phyloP scores from a whole-genome alignment of 2,329 filamentous ascomycete species.

The Monosporascus sp. region DNA sequence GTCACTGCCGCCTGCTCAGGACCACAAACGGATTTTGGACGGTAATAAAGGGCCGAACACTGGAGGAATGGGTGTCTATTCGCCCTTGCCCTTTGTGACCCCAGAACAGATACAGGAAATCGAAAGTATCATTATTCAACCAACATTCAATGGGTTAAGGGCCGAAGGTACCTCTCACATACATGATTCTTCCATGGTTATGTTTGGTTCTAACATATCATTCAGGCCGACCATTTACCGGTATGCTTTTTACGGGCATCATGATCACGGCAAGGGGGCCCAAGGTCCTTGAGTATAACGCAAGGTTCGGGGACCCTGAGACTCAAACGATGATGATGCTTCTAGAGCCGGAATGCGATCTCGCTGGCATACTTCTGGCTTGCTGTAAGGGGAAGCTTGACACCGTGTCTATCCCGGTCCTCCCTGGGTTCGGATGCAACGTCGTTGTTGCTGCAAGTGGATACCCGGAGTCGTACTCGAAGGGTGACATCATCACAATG shows the following conservation, averaged over 20 bases:
- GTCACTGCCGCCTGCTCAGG: conserved; percentile 85
- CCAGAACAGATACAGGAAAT: conserved; percentile 72
- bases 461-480: too few relatives aligned
- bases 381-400: too few relatives aligned
- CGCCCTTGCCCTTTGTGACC: conserved; percentile 76
- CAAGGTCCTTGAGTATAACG: conserved; percentile 74
- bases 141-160: conserved; percentile 78
- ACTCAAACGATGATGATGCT: conserved; percentile 51
- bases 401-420: too few relatives aligned
- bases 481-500: too few relatives aligned
- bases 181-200: too few relatives aligned
- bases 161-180: conserved; percentile 49
- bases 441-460: too few relatives aligned
- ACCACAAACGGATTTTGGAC: conserved; percentile 93
- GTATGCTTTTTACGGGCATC: conserved; percentile 76
- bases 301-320: conserved; percentile 74
- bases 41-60: conserved; percentile 90
- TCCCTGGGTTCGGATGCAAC: too few relatives aligned
- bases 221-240: conserved; percentile 53
- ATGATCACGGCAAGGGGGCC: conserved; percentile 73
- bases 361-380: too few relatives aligned
- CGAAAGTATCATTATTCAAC: conserved; percentile 77
- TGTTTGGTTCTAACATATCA: too few relatives aligned
- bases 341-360: too few relatives aligned
- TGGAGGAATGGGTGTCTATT: conserved; percentile 96